phyloP scores from a whole-genome alignment of 2,329 filamentous ascomycete species.

The Alternaria infectoria region DNA sequence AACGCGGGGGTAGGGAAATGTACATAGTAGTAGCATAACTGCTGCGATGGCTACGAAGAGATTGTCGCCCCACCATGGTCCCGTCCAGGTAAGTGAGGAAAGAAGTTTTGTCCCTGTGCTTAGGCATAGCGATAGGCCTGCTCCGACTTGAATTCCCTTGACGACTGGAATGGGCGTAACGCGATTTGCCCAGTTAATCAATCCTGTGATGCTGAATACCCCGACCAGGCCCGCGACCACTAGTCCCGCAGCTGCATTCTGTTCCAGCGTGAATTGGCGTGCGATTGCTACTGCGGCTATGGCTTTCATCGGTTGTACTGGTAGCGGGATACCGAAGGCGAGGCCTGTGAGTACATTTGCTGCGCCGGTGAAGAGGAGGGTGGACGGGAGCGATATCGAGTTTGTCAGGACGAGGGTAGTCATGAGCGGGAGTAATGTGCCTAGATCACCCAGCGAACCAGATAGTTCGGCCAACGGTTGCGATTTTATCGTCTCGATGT shows the following conservation, averaged over 20 bases:
- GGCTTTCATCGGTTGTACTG: slow-evolving; percentile 89
- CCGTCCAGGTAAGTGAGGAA: slow-evolving; percentile 70
- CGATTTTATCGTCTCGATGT: slow-evolving; percentile 61
- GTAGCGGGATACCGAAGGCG: slow-evolving; percentile 85
- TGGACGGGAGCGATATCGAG: slow-evolving; percentile 81
- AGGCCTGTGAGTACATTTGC: slow-evolving; percentile 85
- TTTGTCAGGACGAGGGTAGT: slow-evolving; percentile 80
- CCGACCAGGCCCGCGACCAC: slow-evolving; percentile 77
- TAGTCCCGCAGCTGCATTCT: slow-evolving; percentile 83
- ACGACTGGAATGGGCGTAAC: slow-evolving; percentile 84
- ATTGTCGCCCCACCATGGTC: slow-evolving; percentile 75
- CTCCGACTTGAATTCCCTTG: slow-evolving; percentile 93
- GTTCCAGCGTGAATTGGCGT: slow-evolving; percentile 67
- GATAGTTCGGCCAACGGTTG: slow-evolving; percentile 78
- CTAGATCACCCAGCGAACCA: slow-evolving; percentile 85
- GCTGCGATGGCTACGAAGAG: slow-evolving; percentile 76
- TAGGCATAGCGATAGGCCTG: slow-evolving; percentile 81
- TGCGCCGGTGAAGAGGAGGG: slow-evolving; percentile 84
- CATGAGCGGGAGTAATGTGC: slow-evolving; percentile 87
- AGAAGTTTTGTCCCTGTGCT: slow-evolving; percentile 74
- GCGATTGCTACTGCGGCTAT: slow-evolving; percentile 90
- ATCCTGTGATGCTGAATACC: slow-evolving; percentile 77
- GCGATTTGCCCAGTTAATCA: slow-evolving; percentile 75
- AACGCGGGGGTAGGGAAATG: slow-evolving; percentile 68
- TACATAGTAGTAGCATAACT: slow-evolving; percentile 73